These are phyloP conservation scores for Botryotinia convoluta DNA, from an alignment of 2,329 filamentous ascomycete species.

Conservation along the genomic window DNA sequence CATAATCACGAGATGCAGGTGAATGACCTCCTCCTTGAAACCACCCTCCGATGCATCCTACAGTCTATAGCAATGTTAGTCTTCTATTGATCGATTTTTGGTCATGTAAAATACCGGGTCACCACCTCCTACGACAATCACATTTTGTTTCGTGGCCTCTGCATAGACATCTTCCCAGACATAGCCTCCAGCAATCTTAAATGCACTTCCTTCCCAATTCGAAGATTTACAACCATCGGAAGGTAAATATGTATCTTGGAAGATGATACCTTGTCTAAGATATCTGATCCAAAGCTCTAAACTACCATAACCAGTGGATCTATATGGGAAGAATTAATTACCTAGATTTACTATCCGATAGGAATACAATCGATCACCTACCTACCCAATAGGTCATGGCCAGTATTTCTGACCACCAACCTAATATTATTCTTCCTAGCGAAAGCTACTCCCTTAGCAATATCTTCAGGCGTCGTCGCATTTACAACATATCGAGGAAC, in stretches of 20 bases:
- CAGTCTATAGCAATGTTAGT: constrained; percentile 37
- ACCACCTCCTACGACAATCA: constrained; percentile 41
- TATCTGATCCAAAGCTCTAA: constrained; percentile 48
- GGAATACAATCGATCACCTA: neutral
- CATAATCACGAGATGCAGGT: constrained; percentile 42
- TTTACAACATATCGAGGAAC: constrained; percentile 42
- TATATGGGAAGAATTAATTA: neutral
- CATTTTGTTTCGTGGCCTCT: constrained; percentile 35
- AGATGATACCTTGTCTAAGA: constrained; percentile 38
- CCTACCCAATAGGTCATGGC: constrained; percentile 47
- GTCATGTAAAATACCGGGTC: constrained; percentile 27
- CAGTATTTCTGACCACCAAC: constrained; percentile 44
- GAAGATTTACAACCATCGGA: constrained; percentile 31
- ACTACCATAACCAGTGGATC: constrained; percentile 37
- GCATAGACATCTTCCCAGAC: constrained; percentile 40
- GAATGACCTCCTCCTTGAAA: constrained; percentile 45
- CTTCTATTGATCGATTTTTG: constrained; percentile 25
- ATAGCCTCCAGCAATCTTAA: constrained; percentile 40
- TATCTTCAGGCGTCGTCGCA: constrained; percentile 39
- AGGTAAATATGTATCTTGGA: constrained; percentile 30
- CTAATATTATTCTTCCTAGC: constrained; percentile 46
- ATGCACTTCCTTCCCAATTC: constrained; percentile 38
- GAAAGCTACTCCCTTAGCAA: constrained; percentile 44
- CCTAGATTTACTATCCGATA: constrained; percentile 24
- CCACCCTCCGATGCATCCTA: constrained; percentile 38